phyloP scores from a whole-genome alignment of 176 grass and related monocot species.

The Carex littledalei region DNA sequence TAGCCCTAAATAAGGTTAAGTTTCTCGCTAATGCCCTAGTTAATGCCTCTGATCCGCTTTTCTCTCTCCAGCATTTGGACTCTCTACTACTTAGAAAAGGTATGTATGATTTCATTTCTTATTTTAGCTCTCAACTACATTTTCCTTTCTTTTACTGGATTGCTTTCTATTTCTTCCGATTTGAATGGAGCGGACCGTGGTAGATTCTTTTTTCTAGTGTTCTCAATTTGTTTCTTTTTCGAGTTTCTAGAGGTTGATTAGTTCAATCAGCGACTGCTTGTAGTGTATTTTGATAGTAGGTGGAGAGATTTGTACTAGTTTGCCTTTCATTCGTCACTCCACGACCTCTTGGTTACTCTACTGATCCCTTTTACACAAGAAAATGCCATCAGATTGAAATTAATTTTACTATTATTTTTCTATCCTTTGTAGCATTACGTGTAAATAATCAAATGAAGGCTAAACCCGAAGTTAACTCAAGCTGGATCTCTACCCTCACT shows the following conservation, averaged over 20 bases:
- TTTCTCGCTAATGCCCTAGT: conserved; percentile 10
- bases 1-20: conserved; percentile 12
- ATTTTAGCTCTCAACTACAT: background rate
- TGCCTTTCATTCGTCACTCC: background rate
- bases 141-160: background rate
- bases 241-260: conserved; percentile 9
- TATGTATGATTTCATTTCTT: conserved; percentile 1
- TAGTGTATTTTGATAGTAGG: background rate
- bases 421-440: background rate
- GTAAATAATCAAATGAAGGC: background rate
- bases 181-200: background rate
- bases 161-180: background rate
- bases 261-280: background rate
- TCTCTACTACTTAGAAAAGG: conserved; percentile 1
- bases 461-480: conserved; percentile 13
- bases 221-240: background rate
- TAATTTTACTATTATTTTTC: background rate
- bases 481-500: background rate
- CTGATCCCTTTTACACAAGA: background rate
- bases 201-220: background rate
- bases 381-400: background rate
- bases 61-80: background rate
- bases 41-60: conserved; percentile 10
- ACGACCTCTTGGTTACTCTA: background rate
- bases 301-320: conserved; percentile 18